phyloP scores from a whole-genome alignment of 139 green algal genomes.

The Mesotaenium endlicherianum region DNA sequence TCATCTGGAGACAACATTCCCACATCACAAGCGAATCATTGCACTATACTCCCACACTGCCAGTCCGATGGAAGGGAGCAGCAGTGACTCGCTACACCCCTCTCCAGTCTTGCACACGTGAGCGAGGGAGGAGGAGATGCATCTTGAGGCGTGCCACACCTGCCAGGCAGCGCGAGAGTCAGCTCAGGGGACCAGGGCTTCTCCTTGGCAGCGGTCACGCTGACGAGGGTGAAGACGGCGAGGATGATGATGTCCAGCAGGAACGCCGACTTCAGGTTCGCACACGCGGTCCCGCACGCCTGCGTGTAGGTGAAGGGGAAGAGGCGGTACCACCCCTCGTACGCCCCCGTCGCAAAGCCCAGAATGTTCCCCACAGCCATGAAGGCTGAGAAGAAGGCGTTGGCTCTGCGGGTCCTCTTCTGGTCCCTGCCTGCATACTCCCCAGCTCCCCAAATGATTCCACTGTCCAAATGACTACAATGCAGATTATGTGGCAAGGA shows the following conservation, averaged over 20 bases:
- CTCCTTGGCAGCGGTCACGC: slow-evolving; percentile 31
- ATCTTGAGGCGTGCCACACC: too few relatives aligned
- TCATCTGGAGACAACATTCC: too few relatives aligned
- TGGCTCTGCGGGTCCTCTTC: slow-evolving; percentile 23
- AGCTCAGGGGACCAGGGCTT: slow-evolving; percentile 5
- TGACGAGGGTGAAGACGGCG: slow-evolving; percentile 19
- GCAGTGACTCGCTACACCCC: too few relatives aligned
- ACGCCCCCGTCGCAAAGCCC: slow-evolving; percentile 42
- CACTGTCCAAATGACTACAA: too few relatives aligned
- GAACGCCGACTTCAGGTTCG: slow-evolving; percentile 49
- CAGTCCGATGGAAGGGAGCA: too few relatives aligned
- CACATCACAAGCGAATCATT: too few relatives aligned
- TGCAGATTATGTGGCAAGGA: too few relatives aligned
- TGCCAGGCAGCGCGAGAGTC: too few relatives aligned
- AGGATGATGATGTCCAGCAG: slow-evolving; percentile 19
- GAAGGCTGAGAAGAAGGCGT: slow-evolving; percentile 47
- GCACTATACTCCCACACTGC: too few relatives aligned
- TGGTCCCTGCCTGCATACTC: slow-evolving; percentile 12
- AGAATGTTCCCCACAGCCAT: slow-evolving; percentile 52
- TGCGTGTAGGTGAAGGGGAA: slow-evolving; percentile 18
- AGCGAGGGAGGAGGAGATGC: too few relatives aligned
- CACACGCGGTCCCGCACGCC: slow-evolving; percentile 33
- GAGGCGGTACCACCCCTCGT: slow-evolving; percentile 14
- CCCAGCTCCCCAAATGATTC: too few relatives aligned
- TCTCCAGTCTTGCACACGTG: too few relatives aligned